These are phyloP conservation scores for Magnusiomyces suaveolens DNA, from an alignment of 1,139 yeast genomes.

Conservation along the genomic window DNA sequence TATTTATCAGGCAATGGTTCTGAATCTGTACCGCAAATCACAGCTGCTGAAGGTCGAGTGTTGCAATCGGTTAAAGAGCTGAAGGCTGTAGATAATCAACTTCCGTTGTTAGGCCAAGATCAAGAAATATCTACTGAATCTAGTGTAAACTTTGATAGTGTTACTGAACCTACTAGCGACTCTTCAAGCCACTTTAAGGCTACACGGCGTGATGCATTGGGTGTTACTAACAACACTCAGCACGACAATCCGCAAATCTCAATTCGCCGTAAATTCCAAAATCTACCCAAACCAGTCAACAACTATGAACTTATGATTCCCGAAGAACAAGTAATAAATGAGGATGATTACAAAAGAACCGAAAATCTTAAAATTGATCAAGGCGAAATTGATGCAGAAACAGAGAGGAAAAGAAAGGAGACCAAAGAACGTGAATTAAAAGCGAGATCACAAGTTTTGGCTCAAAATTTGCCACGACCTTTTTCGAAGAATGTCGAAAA, in stretches of 20 bases:
- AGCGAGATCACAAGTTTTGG: slow-evolving; percentile 44
- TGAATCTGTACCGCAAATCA: slow-evolving; percentile 15
- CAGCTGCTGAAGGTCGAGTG: slow-evolving; percentile 22
- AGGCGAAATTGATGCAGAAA: slow-evolving; percentile 31
- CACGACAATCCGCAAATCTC: slow-evolving; percentile 16
- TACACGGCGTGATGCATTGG: slow-evolving; percentile 17
- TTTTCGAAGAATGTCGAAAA: slow-evolving; percentile 19
- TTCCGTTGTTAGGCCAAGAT: slow-evolving; percentile 22
- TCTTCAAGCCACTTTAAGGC: slow-evolving; percentile 15
- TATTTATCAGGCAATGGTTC: background rate
- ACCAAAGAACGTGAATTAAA: slow-evolving; percentile 24
- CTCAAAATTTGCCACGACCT: slow-evolving; percentile 46
- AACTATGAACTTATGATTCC: slow-evolving; percentile 46
- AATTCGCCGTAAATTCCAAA: slow-evolving; percentile 31
- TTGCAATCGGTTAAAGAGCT: slow-evolving; percentile 26
- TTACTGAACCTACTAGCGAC: background rate
- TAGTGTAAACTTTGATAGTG: background rate
- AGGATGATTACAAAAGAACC: slow-evolving; percentile 12
- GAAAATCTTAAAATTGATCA: slow-evolving; percentile 27
- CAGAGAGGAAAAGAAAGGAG: slow-evolving; percentile 21
- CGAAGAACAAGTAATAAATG: slow-evolving; percentile 28
- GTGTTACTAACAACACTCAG: slow-evolving; percentile 11
- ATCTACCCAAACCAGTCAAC: slow-evolving; percentile 47
- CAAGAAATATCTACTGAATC: slow-evolving; percentile 1
- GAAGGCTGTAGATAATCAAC: slow-evolving; percentile 24